Conservation (phyloP, 192 early-diverging fungal species). For the Mortierella claussenii region DNA sequence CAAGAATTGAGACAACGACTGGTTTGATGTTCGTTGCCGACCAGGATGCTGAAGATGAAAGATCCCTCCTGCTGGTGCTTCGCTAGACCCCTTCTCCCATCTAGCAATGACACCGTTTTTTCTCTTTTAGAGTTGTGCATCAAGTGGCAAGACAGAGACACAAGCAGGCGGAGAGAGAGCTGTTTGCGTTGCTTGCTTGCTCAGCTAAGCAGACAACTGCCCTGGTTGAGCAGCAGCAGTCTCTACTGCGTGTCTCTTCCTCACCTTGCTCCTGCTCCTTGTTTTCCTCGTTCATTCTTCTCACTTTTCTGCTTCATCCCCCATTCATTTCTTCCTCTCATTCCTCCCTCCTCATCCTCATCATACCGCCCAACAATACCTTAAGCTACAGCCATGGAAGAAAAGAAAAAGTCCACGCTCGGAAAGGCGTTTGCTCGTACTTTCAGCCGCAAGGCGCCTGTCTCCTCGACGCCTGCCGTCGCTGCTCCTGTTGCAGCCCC, state of each 20-base stretch:
- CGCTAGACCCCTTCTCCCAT: too few relatives aligned
- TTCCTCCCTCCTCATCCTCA: too few relatives aligned
- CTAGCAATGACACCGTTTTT: too few relatives aligned
- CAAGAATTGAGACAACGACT: too few relatives aligned
- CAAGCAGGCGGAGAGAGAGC: neutral
- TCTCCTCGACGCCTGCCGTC: neutral
- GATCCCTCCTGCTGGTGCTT: too few relatives aligned
- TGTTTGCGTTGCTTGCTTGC: neutral
- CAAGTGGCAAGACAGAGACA: too few relatives aligned
- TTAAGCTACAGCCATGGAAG: slow-evolving; percentile 24
- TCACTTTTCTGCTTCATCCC: neutral
- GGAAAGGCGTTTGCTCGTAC: slow-evolving; percentile 53
- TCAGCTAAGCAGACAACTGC: neutral
- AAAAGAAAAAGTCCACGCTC: slow-evolving; percentile 44
- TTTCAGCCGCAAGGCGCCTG: slow-evolving; percentile 26
- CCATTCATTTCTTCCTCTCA: neutral
- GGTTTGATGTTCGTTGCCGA: too few relatives aligned
- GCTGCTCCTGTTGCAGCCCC: neutral
- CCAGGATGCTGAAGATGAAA: too few relatives aligned
- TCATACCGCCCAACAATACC: too few relatives aligned
- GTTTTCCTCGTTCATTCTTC: neutral
- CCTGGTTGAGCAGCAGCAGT: too few relatives aligned
- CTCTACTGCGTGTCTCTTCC: too few relatives aligned
- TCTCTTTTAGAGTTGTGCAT: too few relatives aligned
- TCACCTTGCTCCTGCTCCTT: neutral